Percentiles rank a stretch among this genome's conserved stretches.
These are phyloP conservation scores for Candida sojae DNA, from an alignment of 1,139 yeast species.

Conservation along the genomic window DNA sequence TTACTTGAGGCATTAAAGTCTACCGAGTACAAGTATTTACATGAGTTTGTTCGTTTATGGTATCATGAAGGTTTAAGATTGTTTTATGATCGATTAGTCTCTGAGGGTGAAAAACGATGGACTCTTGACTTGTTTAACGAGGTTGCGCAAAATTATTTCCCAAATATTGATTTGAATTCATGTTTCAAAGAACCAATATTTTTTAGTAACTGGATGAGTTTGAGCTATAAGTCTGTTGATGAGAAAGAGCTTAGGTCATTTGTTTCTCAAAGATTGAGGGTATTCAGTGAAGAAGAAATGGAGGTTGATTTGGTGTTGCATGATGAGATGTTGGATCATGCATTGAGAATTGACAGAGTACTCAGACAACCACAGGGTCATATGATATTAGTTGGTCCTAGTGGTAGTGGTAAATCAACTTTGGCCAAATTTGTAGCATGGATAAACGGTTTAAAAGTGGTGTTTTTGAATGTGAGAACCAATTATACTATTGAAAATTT, in stretches of 20 bases:
- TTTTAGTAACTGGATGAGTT: slow-evolving; percentile 75
- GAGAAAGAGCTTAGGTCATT: slow-evolving; percentile 52
- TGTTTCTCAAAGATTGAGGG: slow-evolving; percentile 62
- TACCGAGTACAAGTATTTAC: slow-evolving; percentile 33
- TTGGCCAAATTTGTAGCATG: slow-evolving; percentile 83
- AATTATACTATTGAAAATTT: slow-evolving; percentile 63
- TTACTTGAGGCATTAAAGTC: slow-evolving; percentile 57
- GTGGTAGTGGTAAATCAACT: slow-evolving; percentile 82
- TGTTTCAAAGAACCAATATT: slow-evolving; percentile 54
- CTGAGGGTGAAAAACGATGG: slow-evolving; percentile 51
- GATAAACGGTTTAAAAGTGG: slow-evolving; percentile 76
- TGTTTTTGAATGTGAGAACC: slow-evolving; percentile 59
- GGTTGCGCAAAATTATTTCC: slow-evolving; percentile 45
- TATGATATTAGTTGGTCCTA: slow-evolving; percentile 81
- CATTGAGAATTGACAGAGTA: slow-evolving; percentile 79
- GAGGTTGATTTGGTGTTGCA: slow-evolving; percentile 64
- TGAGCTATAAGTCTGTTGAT: slow-evolving; percentile 60
- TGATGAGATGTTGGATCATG: slow-evolving; percentile 74
- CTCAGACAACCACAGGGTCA: slow-evolving; percentile 89
- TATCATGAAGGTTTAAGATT: slow-evolving; percentile 80
- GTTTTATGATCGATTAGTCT: slow-evolving; percentile 71
- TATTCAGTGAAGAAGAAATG: slow-evolving; percentile 76
- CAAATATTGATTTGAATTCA: slow-evolving; percentile 38
- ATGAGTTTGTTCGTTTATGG: slow-evolving; percentile 65
- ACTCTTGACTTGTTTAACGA: slow-evolving; percentile 46